Conservation (phyloP, 148 eudicot species). For the Vaccinium myrtillus region DNA sequence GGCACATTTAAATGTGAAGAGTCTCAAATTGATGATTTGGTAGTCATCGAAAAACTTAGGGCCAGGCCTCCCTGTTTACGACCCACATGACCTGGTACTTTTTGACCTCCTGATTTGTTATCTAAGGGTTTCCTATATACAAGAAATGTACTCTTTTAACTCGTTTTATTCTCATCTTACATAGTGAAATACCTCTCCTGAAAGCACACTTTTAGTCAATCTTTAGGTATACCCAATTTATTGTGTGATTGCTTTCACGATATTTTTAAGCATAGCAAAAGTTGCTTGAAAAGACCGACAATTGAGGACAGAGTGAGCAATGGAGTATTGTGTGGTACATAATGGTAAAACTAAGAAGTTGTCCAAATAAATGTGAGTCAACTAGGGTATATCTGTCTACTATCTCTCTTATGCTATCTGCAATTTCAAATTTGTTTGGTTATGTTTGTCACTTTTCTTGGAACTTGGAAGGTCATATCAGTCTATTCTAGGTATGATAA, state of each 20-base stretch:
- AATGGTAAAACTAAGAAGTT: not conserved
- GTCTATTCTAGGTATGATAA: not conserved
- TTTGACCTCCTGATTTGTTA: too few species aligned
- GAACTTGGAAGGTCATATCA: not conserved
- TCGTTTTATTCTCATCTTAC: not conserved
- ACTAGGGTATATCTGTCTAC: not conserved
- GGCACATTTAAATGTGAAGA: too few species aligned
- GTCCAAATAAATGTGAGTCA: not conserved
- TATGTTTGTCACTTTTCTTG: not conserved
- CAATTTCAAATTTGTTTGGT: not conserved
- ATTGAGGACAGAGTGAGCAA: not conserved
- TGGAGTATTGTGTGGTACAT: not conserved
- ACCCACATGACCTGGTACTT: too few species aligned
- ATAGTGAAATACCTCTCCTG: not conserved
- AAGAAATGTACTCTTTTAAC: too few species aligned
- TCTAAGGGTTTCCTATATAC: too few species aligned
- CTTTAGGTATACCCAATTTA: not conserved
- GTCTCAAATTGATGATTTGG: too few species aligned
- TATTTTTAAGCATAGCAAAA: not conserved
- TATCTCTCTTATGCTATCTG: not conserved
- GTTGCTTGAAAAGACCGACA: not conserved
- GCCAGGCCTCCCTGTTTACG: too few species aligned
- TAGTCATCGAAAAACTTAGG: too few species aligned
- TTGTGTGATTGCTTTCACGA: not conserved
- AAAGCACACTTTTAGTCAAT: not conserved